Evolutionary conservation across 1,284 basidiomycete species (phyloP), one percentile per base, ranked within the genome.

Genomic region (Ceratobasidium sp.): DNA sequence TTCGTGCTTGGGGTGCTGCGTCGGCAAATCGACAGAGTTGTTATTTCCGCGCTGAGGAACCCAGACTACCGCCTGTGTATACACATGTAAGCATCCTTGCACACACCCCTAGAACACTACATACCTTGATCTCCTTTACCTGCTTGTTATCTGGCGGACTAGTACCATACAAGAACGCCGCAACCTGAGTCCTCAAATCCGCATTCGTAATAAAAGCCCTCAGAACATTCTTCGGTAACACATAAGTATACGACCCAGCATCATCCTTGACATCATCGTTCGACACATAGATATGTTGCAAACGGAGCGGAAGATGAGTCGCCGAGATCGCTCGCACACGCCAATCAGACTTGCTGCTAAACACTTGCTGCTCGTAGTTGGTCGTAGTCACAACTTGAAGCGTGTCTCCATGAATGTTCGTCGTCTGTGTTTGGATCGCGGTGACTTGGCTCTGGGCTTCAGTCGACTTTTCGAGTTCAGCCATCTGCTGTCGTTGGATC

Each of bases 261-360:
- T 99, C 98, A 83, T 99, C 98, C 85, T 97, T 97, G 83, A 99
- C 96, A 83, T 99, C 97, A 83, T 99, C 97, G 83, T 99, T 99
- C 64, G 96, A 98, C 54, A 99, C 98, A 84, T 98, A 99, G 84
- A 99, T 97, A 84, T 99, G 96, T 85, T 99, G 97, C 78, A 98
- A 89, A 83, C 98, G 95, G 70, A 99, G 92, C 20, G 97, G 93
- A 79, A 99, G 89, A 85, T 99, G 97, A 57, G 97, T 99, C 0
- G 98, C 94, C 6, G 94, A 96, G 81, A 99, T 97, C 20, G 97
- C 97, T 79, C 97, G 93, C 26, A 98, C 94, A 81, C 98, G 95
- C 98, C 98, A 99, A 85, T 99, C 98, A 15, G 97, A 98, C 88
- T 99, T 99, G 88, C 94, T 96, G 84, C 95, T 96, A 87, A 99